Evolutionary conservation across 768 basidiomycete genomes (phyloP).

Genomic region (Ramaria sp.): DNA sequence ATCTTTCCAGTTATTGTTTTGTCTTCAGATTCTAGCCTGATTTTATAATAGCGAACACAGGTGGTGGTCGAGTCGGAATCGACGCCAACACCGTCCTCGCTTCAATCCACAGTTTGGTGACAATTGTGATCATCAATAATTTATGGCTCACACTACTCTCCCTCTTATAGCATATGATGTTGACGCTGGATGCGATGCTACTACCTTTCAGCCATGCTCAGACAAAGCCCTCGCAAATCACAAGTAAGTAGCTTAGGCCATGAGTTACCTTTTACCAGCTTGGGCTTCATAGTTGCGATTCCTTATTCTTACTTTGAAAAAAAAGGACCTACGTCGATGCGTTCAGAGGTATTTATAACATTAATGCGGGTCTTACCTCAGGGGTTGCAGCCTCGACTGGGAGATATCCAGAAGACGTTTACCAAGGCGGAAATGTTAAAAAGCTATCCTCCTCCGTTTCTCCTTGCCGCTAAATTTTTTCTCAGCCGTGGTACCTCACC

Average conservation of each 20-base stretch:
- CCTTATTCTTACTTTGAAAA: slow-evolving; percentile 16
- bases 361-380: slow-evolving; percentile 49
- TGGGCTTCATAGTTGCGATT: not conserved
- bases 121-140: not conserved
- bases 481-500: slow-evolving; percentile 65
- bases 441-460: not conserved
- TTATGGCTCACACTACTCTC: not conserved
- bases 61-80: slow-evolving; percentile 60
- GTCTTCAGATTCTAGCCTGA: not conserved
- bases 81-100: slow-evolving; percentile 66
- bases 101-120: slow-evolving; percentile 54
- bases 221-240: slow-evolving; percentile 61
- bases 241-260: too few species aligned
- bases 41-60: slow-evolving; percentile 54
- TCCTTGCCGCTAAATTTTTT: too few species aligned
- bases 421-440: slow-evolving; percentile 61
- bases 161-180: slow-evolving; percentile 45
- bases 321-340: slow-evolving; percentile 60
- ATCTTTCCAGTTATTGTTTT: not conserved
- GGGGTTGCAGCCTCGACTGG: slow-evolving; percentile 58
- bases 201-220: slow-evolving; percentile 77
- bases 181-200: slow-evolving; percentile 57
- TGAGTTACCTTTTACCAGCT: too few species aligned
- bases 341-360: slow-evolving; percentile 55
- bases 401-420: slow-evolving; percentile 68